A percentile compares a stretch with the other conserved stretches of the same genome.
Evolutionary conservation across 2,329 filamentous ascomycete species (phyloP).

Genomic region (Phaeosphaeriaceae sp.): DNA sequence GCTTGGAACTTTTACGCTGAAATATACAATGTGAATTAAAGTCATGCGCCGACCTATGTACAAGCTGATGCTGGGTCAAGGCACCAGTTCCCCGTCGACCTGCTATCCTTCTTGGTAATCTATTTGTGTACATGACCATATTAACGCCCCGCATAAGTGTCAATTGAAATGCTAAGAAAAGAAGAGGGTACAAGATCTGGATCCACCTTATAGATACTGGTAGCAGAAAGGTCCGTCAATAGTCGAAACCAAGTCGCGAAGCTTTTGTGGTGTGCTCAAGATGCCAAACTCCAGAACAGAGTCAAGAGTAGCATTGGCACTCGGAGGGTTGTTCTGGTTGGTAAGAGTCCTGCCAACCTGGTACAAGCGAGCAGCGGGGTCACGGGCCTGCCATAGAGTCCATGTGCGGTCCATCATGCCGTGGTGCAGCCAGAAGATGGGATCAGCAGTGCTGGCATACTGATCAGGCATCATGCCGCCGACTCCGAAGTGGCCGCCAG

Average conservation of each 20-base stretch:
- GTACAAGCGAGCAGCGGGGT: not conserved
- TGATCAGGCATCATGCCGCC: not conserved
- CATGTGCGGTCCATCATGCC: not conserved
- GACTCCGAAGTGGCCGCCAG: not conserved
- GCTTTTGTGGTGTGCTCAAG: not conserved
- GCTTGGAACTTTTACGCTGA: not conserved
- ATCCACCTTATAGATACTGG: not conserved
- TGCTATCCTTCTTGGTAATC: not conserved
- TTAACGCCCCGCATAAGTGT: not conserved
- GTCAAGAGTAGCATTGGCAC: not conserved
- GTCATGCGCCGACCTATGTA: not conserved
- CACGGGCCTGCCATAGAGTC: not conserved
- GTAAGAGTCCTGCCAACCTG: not conserved
- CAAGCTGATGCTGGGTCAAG: not conserved
- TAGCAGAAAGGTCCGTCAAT: constrained; percentile 1
- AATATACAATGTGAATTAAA: not conserved
- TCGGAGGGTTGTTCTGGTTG: not conserved
- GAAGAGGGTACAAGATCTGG: not conserved
- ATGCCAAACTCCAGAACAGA: not conserved
- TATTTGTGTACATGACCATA: not conserved
- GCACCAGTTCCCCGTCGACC: not conserved
- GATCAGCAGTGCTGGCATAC: not conserved
- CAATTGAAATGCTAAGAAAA: not conserved
- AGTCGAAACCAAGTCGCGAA: not conserved
- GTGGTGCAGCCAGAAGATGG: constrained; percentile 1